Evolutionary conservation across 768 basidiomycete genomes (phyloP).

Genomic region (Kwoniella europaea): DNA sequence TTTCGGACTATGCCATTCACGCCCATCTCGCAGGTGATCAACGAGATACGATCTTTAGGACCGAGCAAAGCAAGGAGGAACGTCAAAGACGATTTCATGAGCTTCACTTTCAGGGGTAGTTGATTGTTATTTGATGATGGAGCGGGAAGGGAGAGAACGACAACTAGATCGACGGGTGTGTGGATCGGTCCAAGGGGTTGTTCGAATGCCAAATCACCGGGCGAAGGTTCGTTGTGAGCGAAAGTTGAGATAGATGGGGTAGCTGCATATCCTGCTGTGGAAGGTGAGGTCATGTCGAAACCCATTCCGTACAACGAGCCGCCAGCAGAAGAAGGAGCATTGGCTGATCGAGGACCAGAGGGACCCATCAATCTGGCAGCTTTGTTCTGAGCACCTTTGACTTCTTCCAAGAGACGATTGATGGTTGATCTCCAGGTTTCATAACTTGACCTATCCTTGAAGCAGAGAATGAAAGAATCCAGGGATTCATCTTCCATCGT

Average conservation of each 20-base stretch:
- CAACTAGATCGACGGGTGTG: slow-evolving; percentile 86
- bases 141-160: slow-evolving; percentile 81
- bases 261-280: slow-evolving; percentile 18
- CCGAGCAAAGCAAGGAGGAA: slow-evolving; percentile 80
- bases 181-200: slow-evolving; percentile 80
- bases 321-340: slow-evolving; percentile 6
- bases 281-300: slow-evolving; percentile 34
- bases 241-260: slow-evolving; percentile 28
- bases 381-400: slow-evolving; percentile 32
- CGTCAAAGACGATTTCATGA: slow-evolving; percentile 85
- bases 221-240: slow-evolving; percentile 69
- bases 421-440: slow-evolving; percentile 89
- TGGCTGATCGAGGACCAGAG: slow-evolving; percentile 29
- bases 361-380: slow-evolving; percentile 42
- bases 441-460: slow-evolving; percentile 84
- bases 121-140: slow-evolving; percentile 24
- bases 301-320: slow-evolving; percentile 13
- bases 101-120: slow-evolving; percentile 72
- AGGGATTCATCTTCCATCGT: slow-evolving; percentile 95
- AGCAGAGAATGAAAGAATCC: slow-evolving; percentile 94
- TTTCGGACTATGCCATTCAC: slow-evolving; percentile 78
- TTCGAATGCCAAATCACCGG: slow-evolving; percentile 65
- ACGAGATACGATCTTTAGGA: slow-evolving; percentile 76
- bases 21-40: slow-evolving; percentile 93
- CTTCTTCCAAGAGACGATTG: slow-evolving; percentile 68